Evolutionary conservation across 192 early-diverging fungal species (phyloP), one percentile per base, ranked within the genome.

Genomic region (Backusella liffmaniae): DNA sequence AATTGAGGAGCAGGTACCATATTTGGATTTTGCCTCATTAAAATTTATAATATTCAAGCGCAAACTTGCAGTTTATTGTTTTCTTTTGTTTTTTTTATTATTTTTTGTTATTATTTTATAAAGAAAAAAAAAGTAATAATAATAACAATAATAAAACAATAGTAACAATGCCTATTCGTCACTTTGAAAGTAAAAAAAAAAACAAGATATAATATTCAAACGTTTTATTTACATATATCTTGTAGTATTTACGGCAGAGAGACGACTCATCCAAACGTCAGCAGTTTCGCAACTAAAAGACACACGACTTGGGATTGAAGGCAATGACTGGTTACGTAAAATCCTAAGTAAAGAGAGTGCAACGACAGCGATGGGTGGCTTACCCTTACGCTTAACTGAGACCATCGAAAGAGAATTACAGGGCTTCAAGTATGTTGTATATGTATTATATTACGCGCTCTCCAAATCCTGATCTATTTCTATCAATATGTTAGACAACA

Each of bases 281-380:
- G 82, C 91, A 29, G 79, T 93, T 15, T 76, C 86, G 32, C 79
- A 81, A 32, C 86, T 94, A 37, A 84, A 86, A 51, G 91, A 89
- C 42, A 90, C 89, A 35, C 85, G 92, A 32, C 82, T 95, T 65
- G 94, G 94, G 44, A 91, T 95, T 59, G 94, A 95, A 72, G 94
- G 91, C 76, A 88, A 89, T 79, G 85, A 90, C 80, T 95, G 94
- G 94, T 84, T 95, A 44, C 87, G 91, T 65, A 90, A 88, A 76
- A 72, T 95, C 49, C 68, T 93, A 59, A 73, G 73, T 13, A 91
- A 90, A 78, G 90, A 92, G 37, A 81, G 88, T 68, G 86, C 86
- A 62, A 56, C 84, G 1, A 86, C 84, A 13, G 92, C 90, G 6
- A 86, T 92, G 80, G 93, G 91, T 62, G 91, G 92, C 26, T 79